A percentile compares a stretch with the other conserved stretches of the same genome.
phyloP scores from a whole-genome alignment of 2,329 filamentous ascomycete genomes.

The Tolypocladium pustulatum region DNA sequence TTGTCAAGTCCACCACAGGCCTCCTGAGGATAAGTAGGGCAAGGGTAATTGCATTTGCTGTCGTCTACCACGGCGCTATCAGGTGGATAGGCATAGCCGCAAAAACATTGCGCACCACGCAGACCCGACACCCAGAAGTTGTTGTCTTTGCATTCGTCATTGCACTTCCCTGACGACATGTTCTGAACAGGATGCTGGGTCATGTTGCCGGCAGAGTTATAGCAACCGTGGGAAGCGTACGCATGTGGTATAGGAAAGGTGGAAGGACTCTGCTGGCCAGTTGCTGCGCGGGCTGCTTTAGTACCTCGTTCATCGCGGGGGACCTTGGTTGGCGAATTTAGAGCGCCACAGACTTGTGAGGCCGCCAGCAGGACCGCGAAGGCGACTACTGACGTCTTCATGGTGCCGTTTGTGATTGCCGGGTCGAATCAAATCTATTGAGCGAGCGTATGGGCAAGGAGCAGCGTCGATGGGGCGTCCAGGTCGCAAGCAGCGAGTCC shows the following conservation, averaged over 20 bases:
- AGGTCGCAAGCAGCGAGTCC: not conserved
- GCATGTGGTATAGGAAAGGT: conserved; percentile 23
- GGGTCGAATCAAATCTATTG: not conserved
- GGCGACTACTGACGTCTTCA: conserved; percentile 20
- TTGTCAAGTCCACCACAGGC: conserved; percentile 41
- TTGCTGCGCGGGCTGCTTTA: not conserved
- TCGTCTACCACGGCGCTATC: conserved; percentile 41
- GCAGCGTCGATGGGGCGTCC: not conserved
- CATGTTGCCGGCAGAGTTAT: conserved; percentile 29
- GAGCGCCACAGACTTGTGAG: conserved; percentile 12
- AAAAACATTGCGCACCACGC: conserved; percentile 57
- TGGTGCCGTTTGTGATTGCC: conserved; percentile 3
- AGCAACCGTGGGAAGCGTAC: conserved; percentile 41
- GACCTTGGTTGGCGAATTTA: conserved; percentile 6
- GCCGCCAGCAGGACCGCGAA: conserved; percentile 17
- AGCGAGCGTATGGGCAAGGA: conserved; percentile 9
- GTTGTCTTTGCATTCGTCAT: conserved; percentile 25
- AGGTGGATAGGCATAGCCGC: conserved; percentile 59
- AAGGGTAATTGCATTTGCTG: conserved; percentile 52
- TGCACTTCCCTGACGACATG: conserved; percentile 31
- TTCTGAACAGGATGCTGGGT: conserved; percentile 11
- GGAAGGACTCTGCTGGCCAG: conserved; percentile 22
- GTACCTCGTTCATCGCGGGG: not conserved
- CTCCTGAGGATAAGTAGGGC: conserved; percentile 50
- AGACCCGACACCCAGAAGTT: conserved; percentile 51